Base-by-base conservation (phyloP, 306 rosid species). In the Vigna reflexopilosa region DNA sequence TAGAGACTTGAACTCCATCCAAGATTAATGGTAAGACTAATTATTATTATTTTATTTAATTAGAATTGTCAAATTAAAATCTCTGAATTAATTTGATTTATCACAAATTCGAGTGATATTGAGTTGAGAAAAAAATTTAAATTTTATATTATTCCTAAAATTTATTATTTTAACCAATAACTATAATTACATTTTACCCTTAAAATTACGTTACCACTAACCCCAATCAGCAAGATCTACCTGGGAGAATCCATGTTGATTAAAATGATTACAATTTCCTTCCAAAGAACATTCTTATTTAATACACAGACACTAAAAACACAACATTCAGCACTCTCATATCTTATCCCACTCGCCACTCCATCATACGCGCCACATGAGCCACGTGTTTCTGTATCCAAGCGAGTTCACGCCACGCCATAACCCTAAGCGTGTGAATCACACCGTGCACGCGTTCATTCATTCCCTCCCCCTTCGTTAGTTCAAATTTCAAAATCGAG, bases 401-500 rank as follows among this genome's bases (percentile, higher is more conserved):
- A 24, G 73, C 73, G 73, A 48, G 73, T 67, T 2, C 0, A 0
- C 0, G 0, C 1, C n/a, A 38, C 55, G 3, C 52, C n/a, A 19
- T 1, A 7, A 9, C 3, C 1, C 20, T 7, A 0, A 14, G 24
- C 73, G 57, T 32, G 57, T 67, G 56, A 22, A 9, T 2, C 3
- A 44, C 14, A 44, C 48, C 10, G n/a, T 24, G 56, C 30, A 24
- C 73, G 63, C 52, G 13, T 38, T 66, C 71, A 16, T 63, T 65
- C 70, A 8, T 48, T 77, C 81, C 75, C 32, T 77, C 77, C 9
- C 62, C 30, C 20, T 45, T 51, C 38, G 72, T 77, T 77, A 77
- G 81, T 67, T 77, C 81, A 77, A 77, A 77, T 77, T 77, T 77
- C 81, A 67, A 77, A 77, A 77, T 77, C 81, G 48, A 77, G 5